These are phyloP conservation scores for Thelephora terrestris DNA, from an alignment of 1,284 basidiomycete genomes.

Conservation along the genomic window DNA sequence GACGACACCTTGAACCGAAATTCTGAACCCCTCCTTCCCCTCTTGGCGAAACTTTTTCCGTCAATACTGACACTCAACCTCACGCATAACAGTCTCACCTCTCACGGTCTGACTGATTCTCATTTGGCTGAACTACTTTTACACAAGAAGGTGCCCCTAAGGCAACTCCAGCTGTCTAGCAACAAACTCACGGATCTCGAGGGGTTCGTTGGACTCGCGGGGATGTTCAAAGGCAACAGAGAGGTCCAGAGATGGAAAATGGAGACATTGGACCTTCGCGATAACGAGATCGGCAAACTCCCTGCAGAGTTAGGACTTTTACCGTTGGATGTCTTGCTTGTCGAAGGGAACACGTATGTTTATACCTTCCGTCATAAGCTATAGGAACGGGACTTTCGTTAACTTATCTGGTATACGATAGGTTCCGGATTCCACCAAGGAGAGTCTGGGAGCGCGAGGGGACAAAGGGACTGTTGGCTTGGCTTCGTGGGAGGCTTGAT, in stretches of 20 bases:
- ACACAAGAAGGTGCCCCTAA: conserved; percentile 38
- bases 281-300: conserved; percentile 64
- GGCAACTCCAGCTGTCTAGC: conserved; percentile 54
- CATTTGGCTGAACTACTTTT: conserved; percentile 41
- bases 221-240: conserved; percentile 52
- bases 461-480: conserved; percentile 67
- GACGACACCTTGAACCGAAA: conserved; percentile 29
- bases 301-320: conserved; percentile 60
- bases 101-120: conserved; percentile 35
- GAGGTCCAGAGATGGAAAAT: conserved; percentile 57
- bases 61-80: conserved; percentile 55
- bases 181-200: conserved; percentile 52
- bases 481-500: conserved; percentile 63
- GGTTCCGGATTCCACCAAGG: conserved; percentile 71
- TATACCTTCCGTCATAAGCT: conserved; percentile 1
- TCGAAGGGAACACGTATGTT: conserved; percentile 75
- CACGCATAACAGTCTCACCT: conserved; percentile 61
- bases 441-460: conserved; percentile 77
- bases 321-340: conserved; percentile 67
- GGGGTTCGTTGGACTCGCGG: conserved; percentile 48
- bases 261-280: conserved; percentile 69
- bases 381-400: neutral
- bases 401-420: conserved; percentile 17
- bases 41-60: conserved; percentile 58
- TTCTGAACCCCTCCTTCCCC: conserved; percentile 42